Base-by-base conservation (phyloP, 2,329 filamentous ascomycete genomes). In the Monilinia polystroma region DNA sequence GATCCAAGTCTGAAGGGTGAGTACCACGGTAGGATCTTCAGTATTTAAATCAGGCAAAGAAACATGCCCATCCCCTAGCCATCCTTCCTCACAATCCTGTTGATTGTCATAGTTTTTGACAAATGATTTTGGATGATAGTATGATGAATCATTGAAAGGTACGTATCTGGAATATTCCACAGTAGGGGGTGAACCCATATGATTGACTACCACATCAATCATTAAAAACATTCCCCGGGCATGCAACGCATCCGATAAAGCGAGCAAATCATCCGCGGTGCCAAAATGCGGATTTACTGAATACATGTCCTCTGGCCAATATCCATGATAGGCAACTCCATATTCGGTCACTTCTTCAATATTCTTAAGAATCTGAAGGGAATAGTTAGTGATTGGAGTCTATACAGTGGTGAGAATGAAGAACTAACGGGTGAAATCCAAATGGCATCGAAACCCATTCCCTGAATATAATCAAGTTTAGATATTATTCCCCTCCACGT, bases 201-300 rank as follows among this genome's bases (percentile, higher is more conserved):
- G 71, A 67, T 55, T 66, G 65, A 81, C 78, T 32, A 83, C 81
- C 7, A 81, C 78, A 68, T 84, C 82, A 62, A 83, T 76, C 81
- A 84, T 67, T 32, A 67, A 45, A 45, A 69, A 56, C 77, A 87
- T 88, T 12, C 77, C 80, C 18, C 83, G 78, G n/a, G 77, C 75
- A 72, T 89, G 86, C 2, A 87, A 76, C 2, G 83, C 85, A 41
- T 78, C 76, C 1, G 86, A 80, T 5, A 90, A 80, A 8, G 79
- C 81, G 70, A 82, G 81, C 65, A 90, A 79, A 70, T 90, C 87
- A 18, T 83, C 79, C 3, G 80, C 80, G 0, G 84, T 85, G 41
- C 88, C 88, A 69, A 85, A 87, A 67, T 85, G 80, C 3, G 80
- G 69, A 72, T 90, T 89, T 66, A 90, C 75, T 11, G 77, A 69